Percentiles rank a stretch among this genome's conserved stretches.
Conservation (phyloP, 208 protist genomes). For the Leishmania lainsoni region DNA sequence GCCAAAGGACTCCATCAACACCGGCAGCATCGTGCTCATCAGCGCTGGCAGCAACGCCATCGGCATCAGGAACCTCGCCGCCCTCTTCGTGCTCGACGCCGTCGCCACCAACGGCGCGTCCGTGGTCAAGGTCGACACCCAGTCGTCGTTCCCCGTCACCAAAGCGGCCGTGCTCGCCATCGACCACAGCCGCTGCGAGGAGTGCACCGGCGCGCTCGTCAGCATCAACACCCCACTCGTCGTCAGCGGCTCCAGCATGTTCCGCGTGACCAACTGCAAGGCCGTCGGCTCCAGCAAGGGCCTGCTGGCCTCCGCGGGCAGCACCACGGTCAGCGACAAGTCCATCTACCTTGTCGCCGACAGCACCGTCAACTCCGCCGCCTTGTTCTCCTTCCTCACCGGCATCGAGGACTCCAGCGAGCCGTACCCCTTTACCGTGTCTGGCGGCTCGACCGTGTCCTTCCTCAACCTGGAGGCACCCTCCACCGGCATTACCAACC, state of each 20-base stretch:
- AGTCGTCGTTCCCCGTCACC: slow-evolving; percentile 11
- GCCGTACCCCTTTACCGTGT: slow-evolving; percentile 5
- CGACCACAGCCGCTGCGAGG: slow-evolving; percentile 13
- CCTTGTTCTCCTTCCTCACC: slow-evolving; percentile 12
- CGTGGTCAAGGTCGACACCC: slow-evolving; percentile 8
- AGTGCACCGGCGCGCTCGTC: slow-evolving; percentile 16
- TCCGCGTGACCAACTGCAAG: slow-evolving; percentile 13
- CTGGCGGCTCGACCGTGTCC: slow-evolving; percentile 4
- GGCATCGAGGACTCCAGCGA: background rate
- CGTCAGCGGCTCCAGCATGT: slow-evolving; percentile 17
- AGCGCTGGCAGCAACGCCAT: slow-evolving; percentile 11
- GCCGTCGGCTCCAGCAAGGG: background rate
- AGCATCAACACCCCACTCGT: slow-evolving; percentile 2
- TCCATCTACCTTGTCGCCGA: slow-evolving; percentile 20
- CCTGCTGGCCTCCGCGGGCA: slow-evolving; percentile 12
- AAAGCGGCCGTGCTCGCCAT: slow-evolving; percentile 13
- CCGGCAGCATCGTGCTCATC: slow-evolving; percentile 13
- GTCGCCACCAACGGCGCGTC: slow-evolving; percentile 18
- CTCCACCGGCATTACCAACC: background rate
- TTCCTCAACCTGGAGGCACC: background rate
- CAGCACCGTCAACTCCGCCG: background rate
- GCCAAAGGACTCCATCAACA: slow-evolving; percentile 2
- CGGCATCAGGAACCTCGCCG: slow-evolving; percentile 6
- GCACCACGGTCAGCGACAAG: background rate
- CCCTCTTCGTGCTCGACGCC: slow-evolving; percentile 22